Evolutionary conservation across 495 filamentous ascomycete genomes (phyloP).

Genomic region (Hypoxylon perforatum): DNA sequence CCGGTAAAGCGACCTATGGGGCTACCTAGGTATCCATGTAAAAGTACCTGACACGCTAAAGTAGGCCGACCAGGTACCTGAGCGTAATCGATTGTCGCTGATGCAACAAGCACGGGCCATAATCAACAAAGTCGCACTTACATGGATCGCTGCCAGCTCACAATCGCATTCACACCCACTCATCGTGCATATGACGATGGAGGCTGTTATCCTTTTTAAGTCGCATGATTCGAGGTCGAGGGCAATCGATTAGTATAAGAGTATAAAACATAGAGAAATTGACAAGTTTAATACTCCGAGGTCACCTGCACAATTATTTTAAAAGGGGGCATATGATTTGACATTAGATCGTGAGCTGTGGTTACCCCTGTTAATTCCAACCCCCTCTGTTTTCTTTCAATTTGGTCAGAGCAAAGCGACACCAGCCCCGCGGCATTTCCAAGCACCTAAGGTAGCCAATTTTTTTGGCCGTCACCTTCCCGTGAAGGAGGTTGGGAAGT

Average conservation of each 20-base stretch:
- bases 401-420: slow-evolving; percentile 28
- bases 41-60: slow-evolving; percentile 4
- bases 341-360: slow-evolving; percentile 25
- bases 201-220: slow-evolving; percentile 16
- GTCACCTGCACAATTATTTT: background rate
- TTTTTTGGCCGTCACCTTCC: slow-evolving; percentile 36
- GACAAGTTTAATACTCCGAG: background rate
- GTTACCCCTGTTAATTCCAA: slow-evolving; percentile 40
- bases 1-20: slow-evolving; percentile 21
- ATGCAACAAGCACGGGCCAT: slow-evolving; percentile 30
- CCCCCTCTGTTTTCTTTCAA: slow-evolving; percentile 49
- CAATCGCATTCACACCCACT: slow-evolving; percentile 30
- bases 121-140: slow-evolving; percentile 26
- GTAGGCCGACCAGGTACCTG: slow-evolving; percentile 20
- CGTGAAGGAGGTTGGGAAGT: slow-evolving; percentile 45
- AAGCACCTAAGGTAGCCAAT: slow-evolving; percentile 7
- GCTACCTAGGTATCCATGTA: background rate
- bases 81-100: slow-evolving; percentile 37
- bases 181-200: slow-evolving; percentile 37
- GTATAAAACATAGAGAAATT: background rate
- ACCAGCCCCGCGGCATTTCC: slow-evolving; percentile 49
- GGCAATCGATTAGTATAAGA: slow-evolving; percentile 12
- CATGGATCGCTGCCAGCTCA: slow-evolving; percentile 38
- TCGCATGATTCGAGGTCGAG: slow-evolving; percentile 16
- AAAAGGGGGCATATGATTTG: slow-evolving; percentile 8